Conservation (phyloP, 345 rosid genomes). For the Corymbia maculata region DNA sequence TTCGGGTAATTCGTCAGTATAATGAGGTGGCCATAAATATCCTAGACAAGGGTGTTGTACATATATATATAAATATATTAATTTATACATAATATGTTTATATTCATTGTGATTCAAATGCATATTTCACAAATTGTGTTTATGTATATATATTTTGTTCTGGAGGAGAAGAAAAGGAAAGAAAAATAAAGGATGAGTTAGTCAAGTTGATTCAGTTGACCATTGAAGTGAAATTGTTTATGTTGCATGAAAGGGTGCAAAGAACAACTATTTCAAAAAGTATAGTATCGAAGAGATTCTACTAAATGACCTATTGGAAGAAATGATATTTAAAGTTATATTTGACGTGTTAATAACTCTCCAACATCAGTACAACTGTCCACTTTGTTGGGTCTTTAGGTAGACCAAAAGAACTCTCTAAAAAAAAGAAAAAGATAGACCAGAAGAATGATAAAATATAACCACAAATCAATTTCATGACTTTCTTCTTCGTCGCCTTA, state of each 20-base stretch:
- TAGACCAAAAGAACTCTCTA: neutral
- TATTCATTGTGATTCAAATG: neutral
- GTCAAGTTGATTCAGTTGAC: neutral
- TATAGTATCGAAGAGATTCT: rapidly evolving
- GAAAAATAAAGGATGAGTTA: neutral
- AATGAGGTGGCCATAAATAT: neutral
- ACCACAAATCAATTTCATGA: neutral
- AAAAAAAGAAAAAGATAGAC: neutral
- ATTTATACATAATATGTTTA: neutral
- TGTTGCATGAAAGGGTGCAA: neutral
- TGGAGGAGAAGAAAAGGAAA: neutral
- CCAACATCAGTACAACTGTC: neutral
- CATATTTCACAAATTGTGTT: neutral
- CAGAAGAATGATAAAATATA: neutral
- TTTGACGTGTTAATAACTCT: neutral
- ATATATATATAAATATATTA: neutral
- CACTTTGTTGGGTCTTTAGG: neutral
- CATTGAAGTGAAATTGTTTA: neutral
- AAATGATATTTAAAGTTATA: neutral
- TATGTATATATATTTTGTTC: neutral
- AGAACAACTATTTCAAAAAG: neutral
- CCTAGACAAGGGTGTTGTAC: neutral
- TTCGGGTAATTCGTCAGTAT: neutral
- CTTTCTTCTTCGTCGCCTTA: neutral
- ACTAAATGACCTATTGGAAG: neutral